Evolutionary conservation across 495 filamentous ascomycete genomes (phyloP).

Genomic region (Penicillium pulvis): DNA sequence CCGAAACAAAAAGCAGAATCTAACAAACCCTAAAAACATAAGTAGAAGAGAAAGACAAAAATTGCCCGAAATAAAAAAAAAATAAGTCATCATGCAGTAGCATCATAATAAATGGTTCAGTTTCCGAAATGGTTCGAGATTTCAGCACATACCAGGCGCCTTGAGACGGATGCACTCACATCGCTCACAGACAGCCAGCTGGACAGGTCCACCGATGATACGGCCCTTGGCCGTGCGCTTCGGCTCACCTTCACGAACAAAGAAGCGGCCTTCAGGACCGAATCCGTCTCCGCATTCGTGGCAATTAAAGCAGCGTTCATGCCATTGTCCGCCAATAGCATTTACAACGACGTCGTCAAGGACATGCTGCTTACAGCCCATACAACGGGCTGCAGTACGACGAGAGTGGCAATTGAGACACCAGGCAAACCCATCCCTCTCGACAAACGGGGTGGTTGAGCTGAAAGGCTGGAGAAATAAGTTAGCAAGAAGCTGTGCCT

Average conservation of each 20-base stretch:
- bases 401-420: constrained; percentile 92
- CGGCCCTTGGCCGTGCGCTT: constrained; percentile 53
- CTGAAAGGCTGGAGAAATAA: constrained; percentile 64
- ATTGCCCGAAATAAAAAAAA: constrained; percentile 19
- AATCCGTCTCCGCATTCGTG: constrained; percentile 65
- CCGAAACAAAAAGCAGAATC: not conserved
- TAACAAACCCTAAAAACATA: constrained; percentile 1
- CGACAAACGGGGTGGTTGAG: constrained; percentile 81
- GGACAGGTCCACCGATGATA: constrained; percentile 50
- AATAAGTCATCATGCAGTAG: constrained; percentile 26
- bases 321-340: constrained; percentile 92
- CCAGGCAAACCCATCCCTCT: constrained; percentile 99
- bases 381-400: constrained; percentile 83
- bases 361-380: constrained; percentile 80
- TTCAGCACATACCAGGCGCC: constrained; percentile 41
- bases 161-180: constrained; percentile 68
- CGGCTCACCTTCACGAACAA: constrained; percentile 58
- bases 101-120: constrained; percentile 18
- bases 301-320: constrained; percentile 88
- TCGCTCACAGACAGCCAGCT: constrained; percentile 60
- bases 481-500: not conserved
- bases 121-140: not conserved
- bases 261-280: constrained; percentile 62
- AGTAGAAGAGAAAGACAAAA: constrained; percentile 14
- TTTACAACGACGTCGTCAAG: constrained; percentile 83